phyloP scores from a whole-genome alignment of 2,329 filamentous ascomycete genomes.

The Exophiala bonariae region DNA sequence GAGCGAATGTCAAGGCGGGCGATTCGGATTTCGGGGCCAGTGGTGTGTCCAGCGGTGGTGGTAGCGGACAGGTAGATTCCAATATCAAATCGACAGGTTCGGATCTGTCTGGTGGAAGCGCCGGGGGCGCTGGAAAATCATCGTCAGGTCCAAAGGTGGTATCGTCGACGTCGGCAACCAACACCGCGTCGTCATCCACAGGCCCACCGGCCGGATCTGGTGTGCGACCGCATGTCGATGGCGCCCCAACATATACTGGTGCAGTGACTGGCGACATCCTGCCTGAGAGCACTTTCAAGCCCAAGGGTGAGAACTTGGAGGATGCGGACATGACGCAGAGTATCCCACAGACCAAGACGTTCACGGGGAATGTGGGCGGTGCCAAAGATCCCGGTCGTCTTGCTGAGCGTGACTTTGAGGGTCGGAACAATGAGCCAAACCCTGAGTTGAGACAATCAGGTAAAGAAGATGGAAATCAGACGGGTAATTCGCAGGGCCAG shows the following conservation, averaged over 20 bases:
- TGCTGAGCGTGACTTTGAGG: constrained; percentile 42
- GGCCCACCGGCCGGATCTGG: not conserved
- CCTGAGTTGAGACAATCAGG: constrained; percentile 22
- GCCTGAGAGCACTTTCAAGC: constrained; percentile 38
- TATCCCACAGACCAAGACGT: constrained; percentile 49
- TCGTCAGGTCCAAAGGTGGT: no score
- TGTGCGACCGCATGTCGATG: constrained; percentile 16
- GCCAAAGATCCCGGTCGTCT: constrained; percentile 56
- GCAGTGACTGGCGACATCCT: constrained; percentile 23
- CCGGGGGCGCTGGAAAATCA: not conserved
- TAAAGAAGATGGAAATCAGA: constrained; percentile 23
- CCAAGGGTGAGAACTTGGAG: constrained; percentile 55
- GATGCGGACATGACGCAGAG: constrained; percentile 32
- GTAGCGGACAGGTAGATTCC: constrained; percentile 9
- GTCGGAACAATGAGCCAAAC: constrained; percentile 26
- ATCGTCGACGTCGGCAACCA: no score
- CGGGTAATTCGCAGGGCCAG: constrained; percentile 9
- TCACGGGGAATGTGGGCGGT: constrained; percentile 53
- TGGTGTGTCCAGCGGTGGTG: constrained; percentile 16
- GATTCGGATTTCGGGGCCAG: constrained; percentile 17
- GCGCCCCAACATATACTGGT: constrained; percentile 29
- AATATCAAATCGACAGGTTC: constrained; percentile 24
- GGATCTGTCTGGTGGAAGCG: not conserved
- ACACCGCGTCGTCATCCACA: no score
- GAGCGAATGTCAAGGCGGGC: constrained; percentile 19